Evolutionary conservation across 768 basidiomycete species (phyloP), one percentile per base, ranked within the genome.

Genomic region (Amanita fuliginea): DNA sequence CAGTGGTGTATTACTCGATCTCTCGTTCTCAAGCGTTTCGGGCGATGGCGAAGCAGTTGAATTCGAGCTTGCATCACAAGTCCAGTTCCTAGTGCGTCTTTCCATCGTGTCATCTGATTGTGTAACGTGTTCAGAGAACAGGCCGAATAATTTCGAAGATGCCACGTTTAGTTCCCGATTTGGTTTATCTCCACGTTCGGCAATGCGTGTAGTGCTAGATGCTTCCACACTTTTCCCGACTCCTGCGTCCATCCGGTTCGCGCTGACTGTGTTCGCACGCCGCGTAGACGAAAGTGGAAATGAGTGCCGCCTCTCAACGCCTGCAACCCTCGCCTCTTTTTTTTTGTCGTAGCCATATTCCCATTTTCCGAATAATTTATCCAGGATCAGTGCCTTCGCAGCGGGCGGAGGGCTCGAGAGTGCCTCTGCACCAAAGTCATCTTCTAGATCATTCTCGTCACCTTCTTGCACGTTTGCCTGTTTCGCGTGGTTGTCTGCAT

Each of bases 351-450:
- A 3, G n/a, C 18, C 14, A 28, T 39, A 26, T 26, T 42, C 48
- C 48, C 47, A 48, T 32, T 45, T 35, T 24, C 14, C 34, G 24
- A 40, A 43, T 7, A 47, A 16, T 16, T 47, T 32, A 22, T 26
- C 18, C 11, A 26, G 13, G 16, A 39, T 46, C 41, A 21, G 21
- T 42, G 36, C 54, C 46, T 46, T 47, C 41, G 32, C 57, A 55
- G 42, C 49, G 36, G 42, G 44, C 33, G 33, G 59, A 57, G 77
- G 77, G 58, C 76, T 78, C 24, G 77, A 79, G 22, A 78, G 57
- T 30, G 68, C 57, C 53, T 82, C 81, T 33, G 68, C 73, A 37
- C 68, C 77, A 53, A 78, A 78, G 51, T 77, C 75, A 21, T 67
- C 65, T 39, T 66, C 54, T 7, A n/a, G 50, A 33, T 51, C 51